These are phyloP conservation scores for Carex parvula DNA, from an alignment of 176 grass and related monocot species.

Conservation along the genomic window DNA sequence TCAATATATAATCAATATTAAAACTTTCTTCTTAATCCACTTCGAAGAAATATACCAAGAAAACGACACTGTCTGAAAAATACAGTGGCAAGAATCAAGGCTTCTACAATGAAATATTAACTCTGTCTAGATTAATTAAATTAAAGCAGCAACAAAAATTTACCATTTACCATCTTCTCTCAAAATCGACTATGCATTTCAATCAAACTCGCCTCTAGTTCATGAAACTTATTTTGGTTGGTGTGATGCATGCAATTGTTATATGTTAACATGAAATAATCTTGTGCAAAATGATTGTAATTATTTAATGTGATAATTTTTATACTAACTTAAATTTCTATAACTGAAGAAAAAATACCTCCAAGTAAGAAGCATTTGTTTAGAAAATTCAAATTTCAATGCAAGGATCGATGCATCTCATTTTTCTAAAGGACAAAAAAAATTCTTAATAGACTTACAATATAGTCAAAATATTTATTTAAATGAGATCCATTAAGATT, in stretches of 20 bases:
- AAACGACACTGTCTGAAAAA: background rate
- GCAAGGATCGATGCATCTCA: background rate
- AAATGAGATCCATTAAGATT: too few species aligned
- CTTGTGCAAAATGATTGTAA: background rate
- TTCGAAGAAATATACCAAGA: too few species aligned
- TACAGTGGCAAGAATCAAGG: background rate
- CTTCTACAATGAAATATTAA: background rate
- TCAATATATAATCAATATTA: too few species aligned
- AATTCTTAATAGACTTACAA: too few species aligned
- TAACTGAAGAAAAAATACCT: background rate
- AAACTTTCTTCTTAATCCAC: too few species aligned
- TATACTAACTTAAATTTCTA: background rate
- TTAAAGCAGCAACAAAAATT: background rate
- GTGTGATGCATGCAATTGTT: too few species aligned
- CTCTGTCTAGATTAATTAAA: background rate
- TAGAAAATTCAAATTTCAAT: background rate
- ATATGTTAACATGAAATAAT: background rate
- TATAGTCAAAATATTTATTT: too few species aligned
- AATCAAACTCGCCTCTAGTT: background rate
- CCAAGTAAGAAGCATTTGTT: background rate
- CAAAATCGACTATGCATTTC: background rate
- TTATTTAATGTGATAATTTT: background rate
- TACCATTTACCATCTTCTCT: slow-evolving; percentile 7
- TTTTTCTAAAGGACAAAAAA: background rate
- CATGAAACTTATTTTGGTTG: background rate